These are phyloP conservation scores for Tetrastigma voinierianum DNA, from an alignment of 164 flowering plant genomes.

Conservation along the genomic window DNA sequence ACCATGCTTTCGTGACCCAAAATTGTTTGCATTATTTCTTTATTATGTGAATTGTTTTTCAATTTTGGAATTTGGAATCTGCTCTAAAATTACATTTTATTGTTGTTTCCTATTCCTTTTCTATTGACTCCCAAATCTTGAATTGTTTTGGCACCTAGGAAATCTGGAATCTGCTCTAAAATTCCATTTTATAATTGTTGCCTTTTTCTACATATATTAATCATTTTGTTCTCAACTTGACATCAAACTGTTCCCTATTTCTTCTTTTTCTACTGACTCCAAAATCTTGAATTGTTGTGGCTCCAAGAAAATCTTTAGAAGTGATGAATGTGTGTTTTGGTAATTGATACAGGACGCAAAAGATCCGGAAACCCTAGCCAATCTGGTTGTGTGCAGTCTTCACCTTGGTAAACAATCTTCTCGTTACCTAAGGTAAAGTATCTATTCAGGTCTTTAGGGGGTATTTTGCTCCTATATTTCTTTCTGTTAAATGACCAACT, in stretches of 20 bases:
- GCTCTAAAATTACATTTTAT: too few relatives aligned
- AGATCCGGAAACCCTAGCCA: slow-evolving; percentile 93
- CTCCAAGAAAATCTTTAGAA: not conserved
- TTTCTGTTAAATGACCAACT: too few relatives aligned
- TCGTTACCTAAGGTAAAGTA: slow-evolving; percentile 73
- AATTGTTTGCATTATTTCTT: too few relatives aligned
- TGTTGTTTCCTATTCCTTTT: not conserved
- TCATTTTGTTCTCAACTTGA: not conserved
- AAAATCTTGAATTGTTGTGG: not conserved
- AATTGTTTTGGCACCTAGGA: not conserved
- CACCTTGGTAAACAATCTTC: slow-evolving; percentile 87
- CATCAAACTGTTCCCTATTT: not conserved
- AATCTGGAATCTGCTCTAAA: too few relatives aligned
- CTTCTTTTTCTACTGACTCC: not conserved
- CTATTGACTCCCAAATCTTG: not conserved
- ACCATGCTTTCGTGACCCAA: too few relatives aligned
- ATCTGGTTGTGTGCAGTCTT: slow-evolving; percentile 87
- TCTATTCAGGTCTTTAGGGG: not conserved
- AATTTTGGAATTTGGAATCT: too few relatives aligned
- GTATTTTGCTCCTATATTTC: not conserved
- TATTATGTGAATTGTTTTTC: too few relatives aligned
- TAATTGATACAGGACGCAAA: slow-evolving; percentile 77
- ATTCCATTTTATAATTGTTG: too few relatives aligned
- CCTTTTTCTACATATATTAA: too few relatives aligned
- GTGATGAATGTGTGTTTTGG: slow-evolving; percentile 1